Base-by-base conservation (phyloP, 768 basidiomycete species). In the Macrolepiota dolichaula region DNA sequence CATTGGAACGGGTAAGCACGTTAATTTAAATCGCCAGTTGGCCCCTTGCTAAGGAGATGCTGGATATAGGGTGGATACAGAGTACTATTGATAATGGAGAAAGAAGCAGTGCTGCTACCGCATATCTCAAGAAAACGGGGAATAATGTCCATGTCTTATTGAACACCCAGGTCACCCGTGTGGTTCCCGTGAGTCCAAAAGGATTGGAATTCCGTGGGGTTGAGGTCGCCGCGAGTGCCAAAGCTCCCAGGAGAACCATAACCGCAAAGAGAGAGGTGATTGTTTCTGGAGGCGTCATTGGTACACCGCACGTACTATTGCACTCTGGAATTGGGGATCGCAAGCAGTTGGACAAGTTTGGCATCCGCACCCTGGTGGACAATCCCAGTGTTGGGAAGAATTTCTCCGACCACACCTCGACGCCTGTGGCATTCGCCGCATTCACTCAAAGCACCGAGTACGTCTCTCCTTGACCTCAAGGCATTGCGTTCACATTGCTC, bases 371-470 rank as follows among this genome's bases (percentile, higher is more conserved):
- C 9, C 24, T 65, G 2, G 53, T 71, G 17, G 36, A 70, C 29
- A 65, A 64, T 24, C 66, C 66, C 1, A 55, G 51, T 36, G 66
- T 71, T 17, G 68, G 71, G 12, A 66, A 63, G 57, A 71, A 71
- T 22, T 25, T 49, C 19, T 10, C 9, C 4, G 47, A 49, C 12
- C 47, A 15, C 15, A 5, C 25, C 12, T 10, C 24, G 10, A 10
- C 24, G n/a, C 13, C 42, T 6, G 42, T 61, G 15, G 27, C 56
- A 1, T 69, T 64, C 60, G 51, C 25, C 17, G 65, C 66, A 24
- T 66, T 62, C 32, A 40, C 63, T 3, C 65, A 64, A 17, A 58
- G 62, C 12, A 25, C 12, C 6, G 51, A 60, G 54, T 51, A 37
- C n/a, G 38, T 35, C 12, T 15, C 17, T 51, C 25, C 15, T 22